Conservation (phyloP, 805 yeast genomes). For the Lipomyces lipofer region DNA sequence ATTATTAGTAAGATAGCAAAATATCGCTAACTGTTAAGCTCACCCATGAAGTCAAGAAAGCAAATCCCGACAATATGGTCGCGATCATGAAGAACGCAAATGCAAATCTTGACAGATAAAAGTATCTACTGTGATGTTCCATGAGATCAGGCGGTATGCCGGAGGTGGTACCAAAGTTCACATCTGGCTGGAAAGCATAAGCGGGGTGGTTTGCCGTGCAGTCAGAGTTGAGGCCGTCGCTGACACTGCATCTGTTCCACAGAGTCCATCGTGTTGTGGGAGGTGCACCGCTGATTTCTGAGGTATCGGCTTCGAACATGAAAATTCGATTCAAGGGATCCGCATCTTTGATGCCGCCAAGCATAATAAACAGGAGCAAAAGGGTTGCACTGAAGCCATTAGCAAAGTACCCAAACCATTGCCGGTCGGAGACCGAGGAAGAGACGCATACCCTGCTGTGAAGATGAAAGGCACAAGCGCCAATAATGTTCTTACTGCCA, state of each 20-base stretch:
- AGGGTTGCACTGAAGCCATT: slow-evolving; percentile 45
- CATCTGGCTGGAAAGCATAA: slow-evolving; percentile 79
- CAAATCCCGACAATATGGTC: slow-evolving; percentile 52
- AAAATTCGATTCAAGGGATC: slow-evolving; percentile 66
- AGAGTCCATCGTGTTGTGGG: slow-evolving; percentile 72
- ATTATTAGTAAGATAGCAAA: background rate
- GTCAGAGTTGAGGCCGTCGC: slow-evolving; percentile 46
- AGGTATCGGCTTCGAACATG: slow-evolving; percentile 78
- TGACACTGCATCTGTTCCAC: slow-evolving; percentile 63
- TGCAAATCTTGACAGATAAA: slow-evolving; percentile 66
- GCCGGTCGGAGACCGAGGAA: background rate
- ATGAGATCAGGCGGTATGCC: slow-evolving; percentile 59
- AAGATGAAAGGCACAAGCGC: slow-evolving; percentile 26
- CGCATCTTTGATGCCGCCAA: slow-evolving; percentile 60
- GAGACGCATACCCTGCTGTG: slow-evolving; percentile 26
- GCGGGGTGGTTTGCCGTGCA: slow-evolving; percentile 67
- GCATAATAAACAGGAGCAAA: slow-evolving; percentile 60
- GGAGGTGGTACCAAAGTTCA: slow-evolving; percentile 59
- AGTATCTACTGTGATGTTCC: slow-evolving; percentile 53
- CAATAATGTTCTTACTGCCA: slow-evolving; percentile 9
- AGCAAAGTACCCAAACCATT: too few relatives aligned
- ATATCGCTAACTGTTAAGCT: background rate
- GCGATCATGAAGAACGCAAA: slow-evolving; percentile 65
- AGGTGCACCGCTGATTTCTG: slow-evolving; percentile 47
- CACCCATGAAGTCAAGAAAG: slow-evolving; percentile 42